Evolutionary conservation across 768 basidiomycete genomes (phyloP).

Genomic region (Cyclocybe cylindracea): DNA sequence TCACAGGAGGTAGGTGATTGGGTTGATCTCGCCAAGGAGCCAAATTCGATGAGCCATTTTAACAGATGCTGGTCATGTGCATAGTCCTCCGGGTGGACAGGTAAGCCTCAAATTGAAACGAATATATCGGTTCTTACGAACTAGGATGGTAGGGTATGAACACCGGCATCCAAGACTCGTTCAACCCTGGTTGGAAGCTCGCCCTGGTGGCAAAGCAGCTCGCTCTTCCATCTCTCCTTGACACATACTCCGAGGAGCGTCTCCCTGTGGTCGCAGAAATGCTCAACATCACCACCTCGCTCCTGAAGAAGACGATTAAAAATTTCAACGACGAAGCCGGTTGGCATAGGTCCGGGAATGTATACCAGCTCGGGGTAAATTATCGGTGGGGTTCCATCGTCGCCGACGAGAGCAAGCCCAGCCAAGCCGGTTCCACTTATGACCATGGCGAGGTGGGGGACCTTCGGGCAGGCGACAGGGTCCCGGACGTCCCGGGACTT

Average conservation of each 20-base stretch:
- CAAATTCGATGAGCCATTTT: background rate
- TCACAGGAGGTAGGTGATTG: constrained; percentile 21
- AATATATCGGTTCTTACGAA: background rate
- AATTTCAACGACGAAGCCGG: constrained; percentile 5
- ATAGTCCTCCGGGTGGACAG: constrained; percentile 33
- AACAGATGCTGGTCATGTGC: constrained; percentile 33
- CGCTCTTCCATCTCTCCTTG: constrained; percentile 23
- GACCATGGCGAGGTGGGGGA: too few species aligned
- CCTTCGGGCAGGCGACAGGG: too few species aligned
- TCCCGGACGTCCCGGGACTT: too few species aligned
- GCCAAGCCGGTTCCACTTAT: background rate
- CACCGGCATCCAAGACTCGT: constrained; percentile 26
- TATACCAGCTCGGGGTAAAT: constrained; percentile 52
- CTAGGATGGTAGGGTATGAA: constrained; percentile 20
- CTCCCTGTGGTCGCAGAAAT: constrained; percentile 36
- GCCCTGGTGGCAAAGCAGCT: constrained; percentile 25
- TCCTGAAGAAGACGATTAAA: constrained; percentile 19
- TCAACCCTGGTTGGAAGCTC: constrained; percentile 37
- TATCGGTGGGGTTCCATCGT: constrained; percentile 53
- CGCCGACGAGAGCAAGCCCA: constrained; percentile 33
- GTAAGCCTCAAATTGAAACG: background rate
- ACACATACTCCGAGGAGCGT: constrained; percentile 31
- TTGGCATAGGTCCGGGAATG: constrained; percentile 21
- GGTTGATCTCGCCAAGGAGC: background rate
- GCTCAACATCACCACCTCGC: constrained; percentile 29